Conservation (phyloP, 2,329 filamentous ascomycete genomes). For the Fusarium euwallaceae region DNA sequence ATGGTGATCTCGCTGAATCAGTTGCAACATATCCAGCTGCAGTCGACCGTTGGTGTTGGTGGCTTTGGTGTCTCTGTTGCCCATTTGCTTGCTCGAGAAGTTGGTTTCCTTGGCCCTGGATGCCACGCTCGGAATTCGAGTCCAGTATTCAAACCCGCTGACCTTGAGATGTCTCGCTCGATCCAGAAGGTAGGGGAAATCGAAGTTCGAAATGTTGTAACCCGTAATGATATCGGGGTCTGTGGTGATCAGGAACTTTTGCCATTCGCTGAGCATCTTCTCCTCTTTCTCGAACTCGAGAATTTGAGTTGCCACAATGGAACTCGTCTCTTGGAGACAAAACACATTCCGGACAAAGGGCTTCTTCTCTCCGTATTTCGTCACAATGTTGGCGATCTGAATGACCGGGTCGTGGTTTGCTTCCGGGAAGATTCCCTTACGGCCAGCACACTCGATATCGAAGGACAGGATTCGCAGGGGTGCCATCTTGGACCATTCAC, state of each 20-base stretch:
- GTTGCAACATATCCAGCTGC: conserved; percentile 92
- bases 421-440: conserved; percentile 97
- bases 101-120: conserved; percentile 84
- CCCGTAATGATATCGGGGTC: conserved; percentile 98
- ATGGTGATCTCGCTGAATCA: conserved; percentile 95
- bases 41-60: conserved; percentile 96
- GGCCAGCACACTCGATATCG: conserved; percentile 97
- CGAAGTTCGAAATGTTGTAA: conserved; percentile 99
- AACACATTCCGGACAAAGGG: conserved; percentile 98
- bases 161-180: conserved; percentile 88
- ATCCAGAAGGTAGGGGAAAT: conserved; percentile 95
- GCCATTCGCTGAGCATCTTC: conserved; percentile 93
- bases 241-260: conserved; percentile 87
- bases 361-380: conserved; percentile 92
- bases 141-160: conserved; percentile 86
- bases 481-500: conserved; percentile 98
- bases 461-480: conserved; percentile 93
- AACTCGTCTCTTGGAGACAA: conserved; percentile 89
- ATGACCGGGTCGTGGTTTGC: conserved; percentile 93
- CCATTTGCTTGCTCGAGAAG: conserved; percentile 98
- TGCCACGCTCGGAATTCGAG: conserved; percentile 77
- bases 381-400: conserved; percentile 97
- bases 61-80: conserved; percentile 91
- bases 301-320: conserved; percentile 95
- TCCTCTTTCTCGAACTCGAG: conserved; percentile 85